Conservation (phyloP, 345 rosid genomes). For the Citrus glauca region DNA sequence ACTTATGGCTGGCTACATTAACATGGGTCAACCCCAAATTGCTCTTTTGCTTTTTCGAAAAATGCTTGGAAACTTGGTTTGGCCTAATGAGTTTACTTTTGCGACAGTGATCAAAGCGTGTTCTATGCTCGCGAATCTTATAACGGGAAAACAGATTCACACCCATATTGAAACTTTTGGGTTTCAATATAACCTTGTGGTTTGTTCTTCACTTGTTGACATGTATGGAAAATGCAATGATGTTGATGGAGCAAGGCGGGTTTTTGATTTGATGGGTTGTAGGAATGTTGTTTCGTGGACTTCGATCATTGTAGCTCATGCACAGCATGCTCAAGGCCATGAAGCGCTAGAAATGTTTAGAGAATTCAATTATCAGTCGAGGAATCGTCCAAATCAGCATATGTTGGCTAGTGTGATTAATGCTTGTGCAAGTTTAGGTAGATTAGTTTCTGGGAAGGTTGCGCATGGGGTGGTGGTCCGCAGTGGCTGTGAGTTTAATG, state of each 20-base stretch:
- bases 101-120: constrained; percentile 62
- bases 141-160: constrained; percentile 52
- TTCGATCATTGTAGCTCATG: constrained; percentile 61
- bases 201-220: constrained; percentile 70
- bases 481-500: constrained; percentile 35
- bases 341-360: constrained; percentile 63
- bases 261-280: constrained; percentile 54
- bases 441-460: constrained; percentile 51
- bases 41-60: constrained; percentile 37
- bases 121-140: constrained; percentile 42
- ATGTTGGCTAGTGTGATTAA: constrained; percentile 69
- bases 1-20: constrained; percentile 50
- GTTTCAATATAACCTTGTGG: constrained; percentile 43
- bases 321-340: constrained; percentile 63
- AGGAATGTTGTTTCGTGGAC: constrained; percentile 80
- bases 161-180: constrained; percentile 51
- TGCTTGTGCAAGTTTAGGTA: constrained; percentile 72
- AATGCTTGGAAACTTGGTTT: constrained; percentile 35
- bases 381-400: constrained; percentile 46
- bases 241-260: constrained; percentile 53
- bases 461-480: constrained; percentile 64
- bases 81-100: constrained; percentile 60
- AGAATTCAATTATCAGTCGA: constrained; percentile 29
- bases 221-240: constrained; percentile 93
- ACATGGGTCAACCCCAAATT: constrained; percentile 27